phyloP scores from a whole-genome alignment of 352 stramenopile species.

The Peronospora belbahrii region DNA sequence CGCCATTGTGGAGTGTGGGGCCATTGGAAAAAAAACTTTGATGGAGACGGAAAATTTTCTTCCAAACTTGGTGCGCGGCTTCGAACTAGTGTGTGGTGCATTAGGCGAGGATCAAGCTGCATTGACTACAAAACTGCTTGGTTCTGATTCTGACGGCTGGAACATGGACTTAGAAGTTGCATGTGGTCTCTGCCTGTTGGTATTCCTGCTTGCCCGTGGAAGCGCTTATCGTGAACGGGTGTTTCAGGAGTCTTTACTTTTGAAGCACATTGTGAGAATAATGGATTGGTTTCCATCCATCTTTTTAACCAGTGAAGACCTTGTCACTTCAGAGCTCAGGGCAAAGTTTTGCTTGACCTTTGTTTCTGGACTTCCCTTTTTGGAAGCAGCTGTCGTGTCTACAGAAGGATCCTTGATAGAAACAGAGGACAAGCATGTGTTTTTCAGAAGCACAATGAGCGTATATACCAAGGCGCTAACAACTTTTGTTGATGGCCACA shows the following conservation, averaged over 20 bases:
- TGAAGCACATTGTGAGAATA: slow-evolving; percentile 25
- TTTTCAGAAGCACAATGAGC: slow-evolving; percentile 19
- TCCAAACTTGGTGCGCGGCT: slow-evolving; percentile 29
- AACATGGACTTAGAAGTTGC: slow-evolving; percentile 38
- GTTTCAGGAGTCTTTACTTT: slow-evolving; percentile 25
- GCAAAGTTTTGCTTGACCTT: slow-evolving; percentile 34
- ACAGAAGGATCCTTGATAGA: slow-evolving; percentile 14
- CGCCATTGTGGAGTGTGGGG: slow-evolving; percentile 43
- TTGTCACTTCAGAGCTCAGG: slow-evolving; percentile 17
- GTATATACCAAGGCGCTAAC: slow-evolving; percentile 32
- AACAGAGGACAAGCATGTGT: slow-evolving; percentile 7
- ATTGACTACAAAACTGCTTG: slow-evolving; percentile 14
- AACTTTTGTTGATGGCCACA: slow-evolving; percentile 34
- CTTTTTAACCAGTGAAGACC: slow-evolving; percentile 19
- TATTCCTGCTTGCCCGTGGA: slow-evolving; percentile 37
- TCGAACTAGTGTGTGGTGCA: slow-evolving; percentile 21
- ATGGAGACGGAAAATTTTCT: slow-evolving; percentile 45
- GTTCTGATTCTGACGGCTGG: slow-evolving; percentile 11
- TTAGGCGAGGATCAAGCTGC: slow-evolving; percentile 13
- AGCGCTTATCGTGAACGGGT: slow-evolving; percentile 38
- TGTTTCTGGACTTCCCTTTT: slow-evolving; percentile 34
- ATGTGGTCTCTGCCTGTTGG: slow-evolving; percentile 42
- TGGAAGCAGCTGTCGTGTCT: slow-evolving; percentile 39
- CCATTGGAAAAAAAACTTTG: slow-evolving; percentile 35
- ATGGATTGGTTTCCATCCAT: slow-evolving; percentile 43